Evolutionary conservation across 1,139 yeast genomes (phyloP), one percentile per base, ranked within the genome.

Genomic region (Saccharomycopsis phalli): DNA sequence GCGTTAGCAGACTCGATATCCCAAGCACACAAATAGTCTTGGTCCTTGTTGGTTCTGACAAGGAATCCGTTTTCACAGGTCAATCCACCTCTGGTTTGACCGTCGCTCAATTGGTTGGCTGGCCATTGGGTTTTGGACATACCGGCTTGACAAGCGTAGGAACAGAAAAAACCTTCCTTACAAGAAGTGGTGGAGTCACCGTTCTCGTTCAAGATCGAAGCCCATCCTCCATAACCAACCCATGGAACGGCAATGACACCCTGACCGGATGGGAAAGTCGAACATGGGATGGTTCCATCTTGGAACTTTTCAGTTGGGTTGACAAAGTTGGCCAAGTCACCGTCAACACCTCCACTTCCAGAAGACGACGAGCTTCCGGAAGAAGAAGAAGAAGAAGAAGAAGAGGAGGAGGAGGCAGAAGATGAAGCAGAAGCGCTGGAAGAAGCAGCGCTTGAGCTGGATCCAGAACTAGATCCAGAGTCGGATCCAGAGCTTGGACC

Each of bases 51-150:
- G 41, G 84, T 61, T 63, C 70, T 76, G 76, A 80, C 77, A 53
- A 81, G 69, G 61, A 68, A 70, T 50, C 91, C 91, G 56, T 60
- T 61, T 57, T 76, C 66, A 70, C 93, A 81, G 53, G 63, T 60
- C 55, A 81, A 69, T 52, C 93, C 93, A 65, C 93, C 93, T 48
- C 81, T 75, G 37, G 91, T 79, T 50, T 77, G 76, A 65, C 93
- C 93, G 57, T 63, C 70, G 36, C 75, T 50, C 45, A 91, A 91
- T 63, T 81, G 93, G 23, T 59, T 51, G 26, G 74, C 62, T 45
- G 93, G 93, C 87, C 87, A 81, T 66, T 81, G 93, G 45, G 91
- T 81, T 69, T 81, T 81, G 53, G 91, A 81, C 91, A 81, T 81
- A 74, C 93, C 93, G 44, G 91, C 74, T 64, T 81, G 88, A 65